Base-by-base conservation (phyloP, 2,329 filamentous ascomycete species). In the Diaporthe longicolla region DNA sequence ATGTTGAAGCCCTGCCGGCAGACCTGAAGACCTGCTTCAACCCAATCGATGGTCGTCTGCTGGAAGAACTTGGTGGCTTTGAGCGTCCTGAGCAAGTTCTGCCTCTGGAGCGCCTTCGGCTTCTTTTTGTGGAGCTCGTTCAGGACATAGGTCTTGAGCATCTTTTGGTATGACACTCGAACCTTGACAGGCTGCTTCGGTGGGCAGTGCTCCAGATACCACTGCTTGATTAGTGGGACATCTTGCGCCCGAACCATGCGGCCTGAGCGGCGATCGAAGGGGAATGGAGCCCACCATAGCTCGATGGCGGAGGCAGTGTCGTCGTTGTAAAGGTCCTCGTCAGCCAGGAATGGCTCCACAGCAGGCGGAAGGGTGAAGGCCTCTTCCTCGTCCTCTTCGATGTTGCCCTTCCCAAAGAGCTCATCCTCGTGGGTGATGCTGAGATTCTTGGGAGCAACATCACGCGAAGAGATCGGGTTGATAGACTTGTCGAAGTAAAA, bases 41-140 rank as follows among this genome's bases (percentile, higher is more conserved):
- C 97, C 97, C 97, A 99, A 82, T 99, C 97, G 77, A 99, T 98
- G 11, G 95, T 98, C 4, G 97, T 99, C 84, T 98, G 97, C 84
- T 99, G 97, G 89, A 99, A 99, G 86, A 99, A 99, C 81, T 99
- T 99, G 63, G 97, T 99, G 78, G 95, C 92, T 84, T 98, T 98
- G 77, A 99, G 85, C 11, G 95, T 97, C 79, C 91, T 92, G 82
- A 98, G 90, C 73, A 99, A 85, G 79, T 97, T 95, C 81, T 99
- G 97, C 82, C 96, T 97, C 86, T 95, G 98, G 78, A 98, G 93
- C 5, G 97, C 94, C 87, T 99, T 98, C 9, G 96, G 95, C 77
- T 93, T 94, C 85, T 95, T 97, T 86, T 96, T 97, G 84, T 99
- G 97, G 61, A 99, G 88, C 84, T 98, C 96, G 78, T 99, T 99